phyloP scores from a whole-genome alignment of 2,329 filamentous ascomycete species.

The Pseudogymnoascus sp. region DNA sequence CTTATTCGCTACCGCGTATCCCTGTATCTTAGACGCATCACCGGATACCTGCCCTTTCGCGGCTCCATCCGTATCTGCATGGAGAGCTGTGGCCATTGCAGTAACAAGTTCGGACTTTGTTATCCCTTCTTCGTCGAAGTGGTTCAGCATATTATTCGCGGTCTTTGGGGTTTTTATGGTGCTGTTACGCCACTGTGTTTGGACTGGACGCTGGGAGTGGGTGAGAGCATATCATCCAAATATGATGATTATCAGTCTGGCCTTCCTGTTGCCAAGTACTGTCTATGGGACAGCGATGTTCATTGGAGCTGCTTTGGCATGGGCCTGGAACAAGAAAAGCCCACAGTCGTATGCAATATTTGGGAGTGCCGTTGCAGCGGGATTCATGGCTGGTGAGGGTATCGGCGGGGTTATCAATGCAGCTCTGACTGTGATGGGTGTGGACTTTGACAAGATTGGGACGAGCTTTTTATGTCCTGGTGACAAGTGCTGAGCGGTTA shows the following conservation, averaged over 20 bases:
- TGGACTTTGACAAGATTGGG: conserved; percentile 2
- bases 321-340: conserved; percentile 14
- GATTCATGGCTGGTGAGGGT: conserved; percentile 19
- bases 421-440: conserved; percentile 11
- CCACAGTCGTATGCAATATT: conserved; percentile 17
- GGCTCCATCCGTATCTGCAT: conserved; percentile 17
- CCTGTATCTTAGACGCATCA: conserved; percentile 15
- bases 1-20: conserved; percentile 19
- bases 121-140: conserved; percentile 12
- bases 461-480: conserved; percentile 1
- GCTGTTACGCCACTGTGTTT: not conserved
- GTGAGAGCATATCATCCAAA: conserved; percentile 13
- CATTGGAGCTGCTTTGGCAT: conserved; percentile 16
- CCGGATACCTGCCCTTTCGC: conserved; percentile 15
- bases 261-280: conserved; percentile 17
- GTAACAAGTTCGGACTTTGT: conserved; percentile 17
- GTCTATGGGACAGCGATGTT: conserved; percentile 20
- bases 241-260: conserved; percentile 17
- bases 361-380: conserved; percentile 16
- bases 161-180: not conserved
- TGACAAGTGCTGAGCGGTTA: not conserved
- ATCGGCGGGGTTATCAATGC: conserved; percentile 19
- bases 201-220: not conserved
- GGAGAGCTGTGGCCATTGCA: conserved; percentile 18
- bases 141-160: conserved; percentile 4